Evolutionary conservation across 441 rosid species (phyloP), one percentile per base, ranked within the genome.

Genomic region (Gossypium davidsonii): DNA sequence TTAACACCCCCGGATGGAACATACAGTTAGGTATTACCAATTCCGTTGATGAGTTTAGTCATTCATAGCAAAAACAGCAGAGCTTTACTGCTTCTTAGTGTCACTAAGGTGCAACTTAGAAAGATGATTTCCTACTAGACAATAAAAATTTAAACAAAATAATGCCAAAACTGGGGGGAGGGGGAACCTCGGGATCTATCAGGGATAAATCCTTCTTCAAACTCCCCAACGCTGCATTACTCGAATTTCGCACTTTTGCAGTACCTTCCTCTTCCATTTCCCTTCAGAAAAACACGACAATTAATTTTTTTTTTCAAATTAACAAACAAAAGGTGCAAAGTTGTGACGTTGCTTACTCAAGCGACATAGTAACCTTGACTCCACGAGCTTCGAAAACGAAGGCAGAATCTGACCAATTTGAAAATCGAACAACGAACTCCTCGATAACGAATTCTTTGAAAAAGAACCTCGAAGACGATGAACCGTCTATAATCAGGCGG

Each of bases 171-270:
- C 31, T 10, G 34, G 2, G 1, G 28, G 3, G 6, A 12, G 37
- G 23, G 58, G 71, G 92, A 73, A 94, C 98, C 96, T 92, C 91
- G 49, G 98, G 91, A 81, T 94, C 99, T 60, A 91, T 77, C 26
- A 73, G 83, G 9, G 82, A 87, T 17, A 94, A 79, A 70, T 76
- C 82, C 85, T 82, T 84, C 77, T 82, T 85, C 58, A 84, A 77
- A 78, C 88, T 86, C 75, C 78, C 80, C 6, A 70, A 70, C 31
- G 75, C 78, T 4, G 67, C 72, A 31, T 78, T 79, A 53, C 63
- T 65, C 48, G 76, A 79, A 49, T 74, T 82, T 75, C 71, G 62
- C 70, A 11, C 67, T 79, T 76, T 79, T 52, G 78, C 79, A 31
- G 70, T 70, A 62, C 85, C 83, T 62, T 78, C 84, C 26, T 86